Evolutionary conservation across 164 flowering plant genomes (phyloP).

Genomic region (Litsea cubeba): DNA sequence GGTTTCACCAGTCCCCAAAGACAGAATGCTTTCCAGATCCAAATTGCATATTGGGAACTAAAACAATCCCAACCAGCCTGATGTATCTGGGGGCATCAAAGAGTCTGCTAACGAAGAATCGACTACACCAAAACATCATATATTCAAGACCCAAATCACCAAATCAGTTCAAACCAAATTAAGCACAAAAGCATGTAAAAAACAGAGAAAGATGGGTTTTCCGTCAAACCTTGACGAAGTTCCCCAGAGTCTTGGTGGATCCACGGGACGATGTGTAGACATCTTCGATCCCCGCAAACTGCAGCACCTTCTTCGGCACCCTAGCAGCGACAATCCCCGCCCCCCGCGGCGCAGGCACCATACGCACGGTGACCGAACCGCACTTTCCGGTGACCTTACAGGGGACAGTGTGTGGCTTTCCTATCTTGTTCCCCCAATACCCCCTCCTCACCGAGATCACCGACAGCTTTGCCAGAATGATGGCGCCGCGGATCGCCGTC

Average conservation of each 20-base stretch:
- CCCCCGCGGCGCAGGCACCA: constrained; percentile 90
- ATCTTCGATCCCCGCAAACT: constrained; percentile 86
- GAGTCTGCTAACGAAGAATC: no score
- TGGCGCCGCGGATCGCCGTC: constrained; percentile 72
- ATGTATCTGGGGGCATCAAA: no score
- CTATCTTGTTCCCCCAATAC: constrained; percentile 88
- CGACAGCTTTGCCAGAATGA: constrained; percentile 67
- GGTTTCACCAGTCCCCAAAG: no score
- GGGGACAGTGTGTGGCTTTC: constrained; percentile 80
- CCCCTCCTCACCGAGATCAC: constrained; percentile 80
- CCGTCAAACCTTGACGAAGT: constrained; percentile 69
- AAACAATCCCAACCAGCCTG: no score
- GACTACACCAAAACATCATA: no score
- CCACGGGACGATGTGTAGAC: constrained; percentile 81
- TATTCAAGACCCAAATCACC: no score
- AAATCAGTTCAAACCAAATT: no score
- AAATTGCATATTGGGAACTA: no score
- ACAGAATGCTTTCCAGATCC: no score
- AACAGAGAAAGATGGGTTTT: no score
- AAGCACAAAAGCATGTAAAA: no score
- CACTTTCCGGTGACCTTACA: constrained; percentile 89
- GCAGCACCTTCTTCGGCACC: constrained; percentile 87
- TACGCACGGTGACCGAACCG: constrained; percentile 73
- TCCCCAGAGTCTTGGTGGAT: constrained; percentile 79
- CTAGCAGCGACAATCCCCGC: constrained; percentile 84